A percentile compares a stretch with the other conserved stretches of the same genome.
Conservation (phyloP, 805 yeast species). For the Metschnikowia picachoensis region DNA sequence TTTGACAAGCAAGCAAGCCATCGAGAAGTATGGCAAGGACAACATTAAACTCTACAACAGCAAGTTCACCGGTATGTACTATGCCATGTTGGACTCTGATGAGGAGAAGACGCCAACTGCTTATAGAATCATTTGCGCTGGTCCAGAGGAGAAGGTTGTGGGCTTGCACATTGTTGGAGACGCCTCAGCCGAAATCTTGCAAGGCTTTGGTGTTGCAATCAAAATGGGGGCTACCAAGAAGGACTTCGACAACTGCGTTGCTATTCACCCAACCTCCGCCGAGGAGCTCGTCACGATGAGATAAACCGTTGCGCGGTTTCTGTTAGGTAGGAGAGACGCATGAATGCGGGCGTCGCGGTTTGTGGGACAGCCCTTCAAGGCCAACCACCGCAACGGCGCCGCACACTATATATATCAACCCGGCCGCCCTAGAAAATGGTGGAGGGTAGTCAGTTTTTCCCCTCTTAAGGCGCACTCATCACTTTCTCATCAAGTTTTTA, state of each 20-base stretch:
- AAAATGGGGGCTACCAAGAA: constrained; percentile 99
- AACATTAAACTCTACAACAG: constrained; percentile 79
- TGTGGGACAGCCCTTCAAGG: too few relatives aligned
- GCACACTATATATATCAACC: too few relatives aligned
- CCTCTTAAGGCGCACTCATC: too few relatives aligned
- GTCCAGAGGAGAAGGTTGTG: constrained; percentile 86
- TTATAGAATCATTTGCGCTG: constrained; percentile 76
- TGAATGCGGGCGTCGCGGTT: too few relatives aligned
- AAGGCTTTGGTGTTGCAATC: constrained; percentile 97
- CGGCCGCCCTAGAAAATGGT: too few relatives aligned
- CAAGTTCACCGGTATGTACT: constrained; percentile 87
- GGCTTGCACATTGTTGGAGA: constrained; percentile 96
- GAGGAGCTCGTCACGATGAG: constrained; percentile 90
- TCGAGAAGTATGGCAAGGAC: constrained; percentile 71
- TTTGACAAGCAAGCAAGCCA: constrained; percentile 73
- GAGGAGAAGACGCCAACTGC: constrained; percentile 79
- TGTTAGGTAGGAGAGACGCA: too few relatives aligned
- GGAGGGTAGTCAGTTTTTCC: too few relatives aligned
- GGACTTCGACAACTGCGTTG: constrained; percentile 93
- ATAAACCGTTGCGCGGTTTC: constrained; percentile 21
- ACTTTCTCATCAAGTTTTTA: too few relatives aligned
- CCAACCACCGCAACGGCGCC: too few relatives aligned
- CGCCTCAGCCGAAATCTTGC: constrained; percentile 84
- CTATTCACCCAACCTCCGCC: constrained; percentile 98
- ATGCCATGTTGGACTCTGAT: constrained; percentile 66